Conservation (phyloP, 129 eudicot species). For the Pittosporum tobira region DNA sequence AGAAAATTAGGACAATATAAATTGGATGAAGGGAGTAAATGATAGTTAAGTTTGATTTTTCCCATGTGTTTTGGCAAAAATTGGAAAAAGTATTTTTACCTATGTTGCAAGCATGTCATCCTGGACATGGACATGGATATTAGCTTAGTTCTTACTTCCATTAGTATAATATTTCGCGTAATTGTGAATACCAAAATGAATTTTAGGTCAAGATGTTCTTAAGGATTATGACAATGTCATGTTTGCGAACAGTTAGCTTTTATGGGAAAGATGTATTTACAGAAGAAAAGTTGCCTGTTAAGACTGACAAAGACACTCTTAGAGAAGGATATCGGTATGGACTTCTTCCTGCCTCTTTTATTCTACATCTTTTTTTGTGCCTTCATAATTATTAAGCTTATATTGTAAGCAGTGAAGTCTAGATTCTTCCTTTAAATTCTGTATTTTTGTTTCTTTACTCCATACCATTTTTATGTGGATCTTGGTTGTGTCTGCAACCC, state of each 20-base stretch:
- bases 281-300: constrained; percentile 50
- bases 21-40: no score
- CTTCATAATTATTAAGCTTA: not conserved
- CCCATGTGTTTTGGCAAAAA: no score
- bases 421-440: not conserved
- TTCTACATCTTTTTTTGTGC: not conserved
- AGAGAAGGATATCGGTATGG: constrained; percentile 88
- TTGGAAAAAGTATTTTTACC: no score
- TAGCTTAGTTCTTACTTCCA: not conserved
- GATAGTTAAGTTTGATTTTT: no score
- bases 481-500: no score
- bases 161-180: no score
- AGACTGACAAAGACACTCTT: constrained; percentile 92
- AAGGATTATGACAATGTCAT: not conserved
- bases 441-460: not conserved
- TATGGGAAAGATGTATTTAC: constrained; percentile 51
- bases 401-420: not conserved
- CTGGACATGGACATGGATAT: not conserved
- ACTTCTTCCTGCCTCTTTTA: not conserved
- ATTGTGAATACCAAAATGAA: no score
- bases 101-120: not conserved
- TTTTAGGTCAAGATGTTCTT: no score
- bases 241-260: constrained; percentile 50
- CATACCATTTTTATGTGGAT: not conserved
- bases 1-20: no score